Conservation (phyloP, 169 alveolate species). For the Babesia divergens region DNA sequence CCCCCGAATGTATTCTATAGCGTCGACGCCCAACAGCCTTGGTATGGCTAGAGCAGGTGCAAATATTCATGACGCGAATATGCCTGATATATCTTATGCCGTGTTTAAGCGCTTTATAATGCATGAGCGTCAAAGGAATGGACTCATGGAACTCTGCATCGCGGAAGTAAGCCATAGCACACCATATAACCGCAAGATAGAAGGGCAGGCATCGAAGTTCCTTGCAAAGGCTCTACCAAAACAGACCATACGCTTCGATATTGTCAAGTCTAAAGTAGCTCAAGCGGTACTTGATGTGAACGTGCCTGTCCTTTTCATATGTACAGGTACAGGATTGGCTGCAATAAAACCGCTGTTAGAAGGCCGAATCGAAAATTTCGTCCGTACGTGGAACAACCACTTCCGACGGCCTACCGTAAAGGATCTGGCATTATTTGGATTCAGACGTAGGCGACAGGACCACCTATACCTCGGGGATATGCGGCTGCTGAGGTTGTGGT, state of each 20-base stretch:
- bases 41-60: neutral
- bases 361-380: slow-evolving; percentile 8
- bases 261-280: neutral
- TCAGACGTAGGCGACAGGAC: slow-evolving; percentile 49
- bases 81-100: neutral
- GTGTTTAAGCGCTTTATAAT: slow-evolving; percentile 13
- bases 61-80: neutral
- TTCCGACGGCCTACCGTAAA: slow-evolving; percentile 12
- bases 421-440: slow-evolving; percentile 57
- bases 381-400: slow-evolving; percentile 16
- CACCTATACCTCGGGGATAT: slow-evolving; percentile 28
- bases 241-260: neutral
- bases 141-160: slow-evolving; percentile 46
- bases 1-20: slow-evolving; percentile 59
- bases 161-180: slow-evolving; percentile 31
- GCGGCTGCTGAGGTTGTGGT: slow-evolving; percentile 26
- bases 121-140: neutral
- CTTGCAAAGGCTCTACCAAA: slow-evolving; percentile 8
- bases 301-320: slow-evolving; percentile 49
- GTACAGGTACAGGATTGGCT: slow-evolving; percentile 62
- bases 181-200: slow-evolving; percentile 17
- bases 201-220: slow-evolving; percentile 43
- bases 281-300: slow-evolving; percentile 6
- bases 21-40: slow-evolving; percentile 21
- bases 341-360: slow-evolving; percentile 49